A percentile compares a stretch with the other conserved stretches of the same genome.
Evolutionary conservation across 768 basidiomycete genomes (phyloP).

Genomic region (Boletus subcaerulescens): DNA sequence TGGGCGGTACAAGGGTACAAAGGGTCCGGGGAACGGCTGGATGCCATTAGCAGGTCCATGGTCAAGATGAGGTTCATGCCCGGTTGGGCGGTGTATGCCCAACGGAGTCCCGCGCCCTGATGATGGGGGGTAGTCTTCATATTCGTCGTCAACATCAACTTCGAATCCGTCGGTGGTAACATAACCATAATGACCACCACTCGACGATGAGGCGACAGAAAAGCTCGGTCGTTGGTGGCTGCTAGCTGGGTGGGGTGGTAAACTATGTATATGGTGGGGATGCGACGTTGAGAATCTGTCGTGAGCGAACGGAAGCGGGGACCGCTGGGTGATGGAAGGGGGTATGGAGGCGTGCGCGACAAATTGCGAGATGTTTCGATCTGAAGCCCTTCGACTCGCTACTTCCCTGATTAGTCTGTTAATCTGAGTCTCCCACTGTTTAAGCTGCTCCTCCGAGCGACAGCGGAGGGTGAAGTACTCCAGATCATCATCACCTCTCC

Average conservation of each 20-base stretch:
- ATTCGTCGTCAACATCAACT: slow-evolving; percentile 69
- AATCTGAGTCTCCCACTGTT: slow-evolving; percentile 88
- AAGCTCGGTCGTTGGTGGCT: slow-evolving; percentile 34
- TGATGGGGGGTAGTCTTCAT: slow-evolving; percentile 68
- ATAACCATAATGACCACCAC: slow-evolving; percentile 32
- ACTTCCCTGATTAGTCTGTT: slow-evolving; percentile 82
- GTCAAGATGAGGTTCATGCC: slow-evolving; percentile 58
- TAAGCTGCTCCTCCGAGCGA: slow-evolving; percentile 86
- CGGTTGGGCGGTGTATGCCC: slow-evolving; percentile 53
- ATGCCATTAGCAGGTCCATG: slow-evolving; percentile 50
- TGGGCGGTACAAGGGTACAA: slow-evolving; percentile 36
- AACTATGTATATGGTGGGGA: slow-evolving; percentile 30
- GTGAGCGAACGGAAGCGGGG: slow-evolving; percentile 35
- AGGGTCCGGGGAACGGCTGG: slow-evolving; percentile 29
- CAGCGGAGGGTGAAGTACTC: slow-evolving; percentile 96
- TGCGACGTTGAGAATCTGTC: slow-evolving; percentile 36
- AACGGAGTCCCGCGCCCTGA: slow-evolving; percentile 78
- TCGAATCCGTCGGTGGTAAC: slow-evolving; percentile 69
- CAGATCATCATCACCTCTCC: slow-evolving; percentile 90
- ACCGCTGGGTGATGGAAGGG: slow-evolving; percentile 32
- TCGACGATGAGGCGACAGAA: slow-evolving; percentile 27
- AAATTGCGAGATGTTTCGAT: slow-evolving; percentile 58
- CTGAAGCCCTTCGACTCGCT: slow-evolving; percentile 65
- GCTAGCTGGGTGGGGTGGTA: slow-evolving; percentile 32
- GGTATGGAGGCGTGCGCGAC: slow-evolving; percentile 40